A percentile compares a stretch with the other conserved stretches of the same genome.
Conservation (phyloP, 768 basidiomycete genomes). For the Rhizopogon roseolus region DNA sequence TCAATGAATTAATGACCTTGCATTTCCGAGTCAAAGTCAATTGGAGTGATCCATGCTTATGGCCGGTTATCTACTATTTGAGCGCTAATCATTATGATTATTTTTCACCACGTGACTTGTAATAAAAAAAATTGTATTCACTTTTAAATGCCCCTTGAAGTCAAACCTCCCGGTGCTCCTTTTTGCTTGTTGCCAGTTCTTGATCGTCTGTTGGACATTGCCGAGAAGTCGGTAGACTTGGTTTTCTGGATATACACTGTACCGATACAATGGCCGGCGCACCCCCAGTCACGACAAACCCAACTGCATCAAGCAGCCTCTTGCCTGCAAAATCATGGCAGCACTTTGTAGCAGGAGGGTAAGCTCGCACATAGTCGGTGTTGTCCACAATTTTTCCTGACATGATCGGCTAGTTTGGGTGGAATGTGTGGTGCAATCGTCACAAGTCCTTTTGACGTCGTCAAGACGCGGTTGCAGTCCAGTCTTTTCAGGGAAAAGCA, state of each 20-base stretch:
- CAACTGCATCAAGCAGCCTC: conserved; percentile 30
- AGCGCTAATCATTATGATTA: background rate
- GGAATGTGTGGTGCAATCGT: conserved; percentile 98
- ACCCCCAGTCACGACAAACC: conserved; percentile 19
- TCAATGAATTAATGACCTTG: background rate
- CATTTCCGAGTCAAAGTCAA: background rate
- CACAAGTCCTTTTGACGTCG: conserved; percentile 96
- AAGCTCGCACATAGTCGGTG: conserved; percentile 18
- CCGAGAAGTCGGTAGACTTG: background rate
- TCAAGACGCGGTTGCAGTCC: conserved; percentile 95
- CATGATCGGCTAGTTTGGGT: conserved; percentile 56
- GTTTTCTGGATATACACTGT: background rate
- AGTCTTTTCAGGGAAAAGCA: conserved; percentile 64
- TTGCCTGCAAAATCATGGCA: conserved; percentile 77
- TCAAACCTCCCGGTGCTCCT: background rate
- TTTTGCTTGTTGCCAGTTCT: background rate
- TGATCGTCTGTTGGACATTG: background rate
- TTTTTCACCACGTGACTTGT: background rate
- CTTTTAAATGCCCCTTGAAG: background rate
- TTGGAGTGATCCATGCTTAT: background rate
- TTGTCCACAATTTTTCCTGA: conserved; percentile 3
- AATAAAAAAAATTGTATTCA: background rate
- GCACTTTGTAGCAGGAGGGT: conserved; percentile 88
- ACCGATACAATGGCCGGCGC: conserved; percentile 14
- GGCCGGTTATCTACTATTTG: background rate